Evolutionary conservation across 441 rosid genomes (phyloP).

Genomic region (Lepidium campestre): DNA sequence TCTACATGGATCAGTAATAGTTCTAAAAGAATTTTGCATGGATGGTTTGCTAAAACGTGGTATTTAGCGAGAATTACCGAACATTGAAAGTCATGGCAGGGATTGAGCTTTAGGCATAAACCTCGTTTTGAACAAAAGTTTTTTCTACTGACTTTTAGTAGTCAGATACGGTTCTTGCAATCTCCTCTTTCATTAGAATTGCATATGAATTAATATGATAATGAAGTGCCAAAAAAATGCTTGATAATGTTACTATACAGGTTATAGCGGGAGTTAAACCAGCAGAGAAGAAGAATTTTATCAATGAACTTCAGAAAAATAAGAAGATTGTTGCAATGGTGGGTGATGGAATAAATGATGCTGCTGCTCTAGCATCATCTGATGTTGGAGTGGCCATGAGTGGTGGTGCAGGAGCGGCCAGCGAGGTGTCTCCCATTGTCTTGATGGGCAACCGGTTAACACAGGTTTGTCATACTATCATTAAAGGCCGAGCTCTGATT

Average conservation of each 20-base stretch:
- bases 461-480: constrained; percentile 47
- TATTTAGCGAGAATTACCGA: not conserved
- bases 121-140: not conserved
- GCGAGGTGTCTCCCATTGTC: constrained; percentile 92
- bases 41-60: not conserved
- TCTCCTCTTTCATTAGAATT: not conserved
- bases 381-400: constrained; percentile 95
- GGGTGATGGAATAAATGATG: constrained; percentile 98
- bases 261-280: constrained; percentile 88
- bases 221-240: not conserved
- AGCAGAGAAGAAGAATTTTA: constrained; percentile 66
- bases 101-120: not conserved
- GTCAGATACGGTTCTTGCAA: not conserved
- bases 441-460: constrained; percentile 84
- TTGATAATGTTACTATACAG: constrained; percentile 35
- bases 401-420: constrained; percentile 92
- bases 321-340: constrained; percentile 84
- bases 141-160: not conserved
- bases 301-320: constrained; percentile 65
- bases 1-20: not conserved
- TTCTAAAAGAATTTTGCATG: not conserved
- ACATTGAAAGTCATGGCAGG: not conserved
- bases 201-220: not conserved
- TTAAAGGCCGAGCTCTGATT: not conserved
- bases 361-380: constrained; percentile 91